Percentiles rank a stretch among this genome's conserved stretches.
Evolutionary conservation across 2,329 filamentous ascomycete genomes (phyloP).

Genomic region (Amauroascus verrucosus): DNA sequence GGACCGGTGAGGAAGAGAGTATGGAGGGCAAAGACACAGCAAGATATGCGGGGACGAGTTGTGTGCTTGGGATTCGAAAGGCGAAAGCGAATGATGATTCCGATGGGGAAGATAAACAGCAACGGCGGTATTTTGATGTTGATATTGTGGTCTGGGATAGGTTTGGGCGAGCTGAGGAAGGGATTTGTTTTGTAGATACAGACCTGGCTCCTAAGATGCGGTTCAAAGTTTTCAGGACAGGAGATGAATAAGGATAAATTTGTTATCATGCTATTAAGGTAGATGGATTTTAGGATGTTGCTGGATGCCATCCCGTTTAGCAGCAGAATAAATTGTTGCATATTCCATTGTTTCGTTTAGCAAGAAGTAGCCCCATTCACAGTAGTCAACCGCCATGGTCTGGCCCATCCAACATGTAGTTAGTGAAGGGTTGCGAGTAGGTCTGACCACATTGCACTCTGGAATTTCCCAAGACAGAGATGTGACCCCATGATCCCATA

Average conservation of each 20-base stretch:
- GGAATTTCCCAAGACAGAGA: constrained; percentile 1
- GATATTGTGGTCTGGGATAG: constrained; percentile 40
- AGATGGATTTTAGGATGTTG: not conserved
- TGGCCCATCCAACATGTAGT: no score
- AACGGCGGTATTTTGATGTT: constrained; percentile 3
- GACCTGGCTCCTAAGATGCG: constrained; percentile 31
- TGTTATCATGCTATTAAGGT: not conserved
- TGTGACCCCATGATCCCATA: constrained; percentile 8
- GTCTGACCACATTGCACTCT: not conserved
- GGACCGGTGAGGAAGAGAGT: constrained; percentile 35
- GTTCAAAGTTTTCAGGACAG: constrained; percentile 21
- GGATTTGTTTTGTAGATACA: constrained; percentile 40
- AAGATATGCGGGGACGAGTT: constrained; percentile 41
- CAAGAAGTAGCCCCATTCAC: no score
- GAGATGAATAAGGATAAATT: constrained; percentile 3
- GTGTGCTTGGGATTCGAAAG: constrained; percentile 30
- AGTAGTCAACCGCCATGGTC: not conserved
- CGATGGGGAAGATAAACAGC: constrained; percentile 12
- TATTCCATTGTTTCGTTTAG: not conserved
- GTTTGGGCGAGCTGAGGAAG: constrained; percentile 36
- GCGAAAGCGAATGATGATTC: constrained; percentile 15
- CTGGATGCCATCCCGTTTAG: no score
- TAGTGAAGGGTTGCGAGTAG: no score
- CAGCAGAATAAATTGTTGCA: not conserved
- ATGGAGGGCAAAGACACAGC: constrained; percentile 30